phyloP scores from a whole-genome alignment of 805 yeast genomes.

The Yueomyces sp. region DNA sequence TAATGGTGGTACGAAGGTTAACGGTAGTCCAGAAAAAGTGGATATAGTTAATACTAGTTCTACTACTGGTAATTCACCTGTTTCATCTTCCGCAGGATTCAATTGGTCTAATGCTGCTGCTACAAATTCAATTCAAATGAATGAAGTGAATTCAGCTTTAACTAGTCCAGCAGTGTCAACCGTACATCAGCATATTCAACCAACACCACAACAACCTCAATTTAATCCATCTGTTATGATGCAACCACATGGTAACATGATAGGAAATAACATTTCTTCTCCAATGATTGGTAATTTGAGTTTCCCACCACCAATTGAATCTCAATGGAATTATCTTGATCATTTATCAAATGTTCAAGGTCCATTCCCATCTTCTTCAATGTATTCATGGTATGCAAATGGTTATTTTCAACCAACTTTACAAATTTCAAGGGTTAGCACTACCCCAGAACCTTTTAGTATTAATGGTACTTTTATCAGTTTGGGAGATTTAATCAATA shows the following conservation, averaged over 20 bases:
- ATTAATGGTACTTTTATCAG: constrained; percentile 15
- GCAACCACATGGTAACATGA: no score
- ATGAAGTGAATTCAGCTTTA: not conserved
- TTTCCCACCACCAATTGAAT: constrained; percentile 14
- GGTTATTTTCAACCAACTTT: constrained; percentile 49
- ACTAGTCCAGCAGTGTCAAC: not conserved
- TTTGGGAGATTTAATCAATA: constrained; percentile 12
- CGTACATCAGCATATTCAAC: not conserved
- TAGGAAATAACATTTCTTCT: no score
- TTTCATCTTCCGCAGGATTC: not conserved
- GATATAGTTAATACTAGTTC: not conserved
- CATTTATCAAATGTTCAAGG: constrained; percentile 63
- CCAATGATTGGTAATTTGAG: not conserved
- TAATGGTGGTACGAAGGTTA: not conserved
- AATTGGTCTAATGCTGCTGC: not conserved
- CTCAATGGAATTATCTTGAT: constrained; percentile 69
- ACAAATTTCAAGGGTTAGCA: constrained; percentile 36
- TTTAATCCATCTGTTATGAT: not conserved
- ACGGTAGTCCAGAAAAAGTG: not conserved
- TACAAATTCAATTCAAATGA: not conserved
- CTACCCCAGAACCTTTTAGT: constrained; percentile 16
- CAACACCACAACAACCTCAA: not conserved
- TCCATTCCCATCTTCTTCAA: constrained; percentile 62
- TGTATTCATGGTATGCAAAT: constrained; percentile 68
- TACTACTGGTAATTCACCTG: not conserved